A percentile compares a stretch with the other conserved stretches of the same genome.
Conservation (phyloP, 768 basidiomycete species). For the Megacollybia marginata region DNA sequence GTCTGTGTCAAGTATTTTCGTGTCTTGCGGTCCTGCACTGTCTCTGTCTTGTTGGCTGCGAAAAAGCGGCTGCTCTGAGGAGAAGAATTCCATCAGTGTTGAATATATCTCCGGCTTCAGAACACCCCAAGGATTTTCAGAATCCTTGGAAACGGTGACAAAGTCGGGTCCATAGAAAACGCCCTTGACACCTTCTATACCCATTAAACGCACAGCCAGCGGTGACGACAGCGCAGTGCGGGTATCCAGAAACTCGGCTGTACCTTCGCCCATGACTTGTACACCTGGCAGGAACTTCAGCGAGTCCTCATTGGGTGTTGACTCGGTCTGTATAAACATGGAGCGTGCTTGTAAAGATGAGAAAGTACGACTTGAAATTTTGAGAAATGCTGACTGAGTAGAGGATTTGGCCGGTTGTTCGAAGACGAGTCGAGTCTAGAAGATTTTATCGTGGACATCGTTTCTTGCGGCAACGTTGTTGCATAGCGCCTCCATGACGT, state of each 20-base stretch:
- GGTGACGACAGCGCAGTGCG: slow-evolving; percentile 84
- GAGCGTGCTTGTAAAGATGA: slow-evolving; percentile 47
- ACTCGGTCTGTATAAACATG: slow-evolving; percentile 99
- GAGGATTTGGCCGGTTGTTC: too few species aligned
- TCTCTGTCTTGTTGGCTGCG: slow-evolving; percentile 73
- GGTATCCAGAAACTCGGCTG: slow-evolving; percentile 91
- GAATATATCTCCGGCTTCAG: slow-evolving; percentile 97
- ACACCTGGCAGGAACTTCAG: slow-evolving; percentile 96
- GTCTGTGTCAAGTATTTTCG: slow-evolving; percentile 87
- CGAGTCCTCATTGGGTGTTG: slow-evolving; percentile 94
- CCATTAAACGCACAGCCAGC: slow-evolving; percentile 91
- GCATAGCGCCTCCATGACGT: slow-evolving; percentile 1
- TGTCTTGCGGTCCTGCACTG: slow-evolving; percentile 87
- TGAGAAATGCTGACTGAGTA: too few species aligned
- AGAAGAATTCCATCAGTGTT: slow-evolving; percentile 95
- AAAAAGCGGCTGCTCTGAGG: slow-evolving; percentile 84
- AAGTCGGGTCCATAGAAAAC: slow-evolving; percentile 99
- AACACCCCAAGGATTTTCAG: slow-evolving; percentile 79
- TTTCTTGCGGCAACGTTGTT: background rate
- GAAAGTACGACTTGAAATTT: background rate
- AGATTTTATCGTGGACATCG: background rate
- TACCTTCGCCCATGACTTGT: slow-evolving; percentile 80
- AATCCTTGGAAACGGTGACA: slow-evolving; percentile 90
- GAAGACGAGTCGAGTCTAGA: background rate
- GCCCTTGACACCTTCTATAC: slow-evolving; percentile 81